Evolutionary conservation across 1,284 basidiomycete genomes (phyloP).

Genomic region (Trichosporon sp.): DNA sequence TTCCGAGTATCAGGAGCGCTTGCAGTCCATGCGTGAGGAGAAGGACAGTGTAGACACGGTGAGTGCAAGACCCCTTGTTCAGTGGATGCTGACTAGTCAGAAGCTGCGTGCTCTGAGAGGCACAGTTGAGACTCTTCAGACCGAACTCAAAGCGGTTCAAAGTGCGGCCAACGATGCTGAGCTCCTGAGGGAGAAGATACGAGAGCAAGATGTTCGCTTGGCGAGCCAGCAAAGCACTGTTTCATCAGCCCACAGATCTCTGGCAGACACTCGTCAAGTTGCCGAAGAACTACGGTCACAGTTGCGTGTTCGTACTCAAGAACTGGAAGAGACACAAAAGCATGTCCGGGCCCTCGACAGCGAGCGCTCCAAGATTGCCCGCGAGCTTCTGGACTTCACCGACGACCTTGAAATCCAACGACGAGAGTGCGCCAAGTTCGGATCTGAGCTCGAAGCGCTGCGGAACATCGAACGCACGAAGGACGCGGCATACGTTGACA

Average conservation of each 20-base stretch:
- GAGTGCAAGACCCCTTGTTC: background rate
- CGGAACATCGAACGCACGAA: slow-evolving; percentile 42
- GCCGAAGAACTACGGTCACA: background rate
- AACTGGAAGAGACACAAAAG: background rate
- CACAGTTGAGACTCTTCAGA: background rate
- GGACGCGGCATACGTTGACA: background rate
- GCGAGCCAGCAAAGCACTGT: background rate
- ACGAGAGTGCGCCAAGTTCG: slow-evolving; percentile 53
- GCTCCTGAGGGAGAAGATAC: background rate
- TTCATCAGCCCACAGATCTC: background rate
- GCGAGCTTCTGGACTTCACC: slow-evolving; percentile 36
- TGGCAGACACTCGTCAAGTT: background rate
- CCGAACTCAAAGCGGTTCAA: background rate
- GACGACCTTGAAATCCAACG: slow-evolving; percentile 46
- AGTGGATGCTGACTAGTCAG: background rate
- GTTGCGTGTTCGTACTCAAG: background rate
- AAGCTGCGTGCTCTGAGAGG: background rate
- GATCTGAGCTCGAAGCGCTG: slow-evolving; percentile 59
- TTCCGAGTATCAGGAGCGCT: background rate
- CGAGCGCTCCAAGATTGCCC: background rate
- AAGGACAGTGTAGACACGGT: slow-evolving; percentile 11
- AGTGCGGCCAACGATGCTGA: background rate
- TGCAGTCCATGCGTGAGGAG: background rate
- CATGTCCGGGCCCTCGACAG: background rate
- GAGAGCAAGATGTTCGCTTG: background rate